A percentile compares a stretch with the other conserved stretches of the same genome.
phyloP scores from a whole-genome alignment of 495 filamentous ascomycete genomes.

The Hyaloscypha hepaticicola region DNA sequence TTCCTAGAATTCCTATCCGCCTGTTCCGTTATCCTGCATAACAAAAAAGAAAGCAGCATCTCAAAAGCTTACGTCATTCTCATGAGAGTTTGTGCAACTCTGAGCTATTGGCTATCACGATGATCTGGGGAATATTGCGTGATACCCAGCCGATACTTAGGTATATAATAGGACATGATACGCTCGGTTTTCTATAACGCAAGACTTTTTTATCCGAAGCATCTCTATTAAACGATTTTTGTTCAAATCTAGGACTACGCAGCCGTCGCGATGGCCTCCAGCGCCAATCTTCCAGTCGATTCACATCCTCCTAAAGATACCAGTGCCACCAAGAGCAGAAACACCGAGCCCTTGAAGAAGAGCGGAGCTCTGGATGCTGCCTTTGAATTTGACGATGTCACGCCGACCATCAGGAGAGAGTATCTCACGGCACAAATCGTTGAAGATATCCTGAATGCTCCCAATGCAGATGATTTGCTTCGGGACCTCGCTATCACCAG shows the following conservation, averaged over 20 bases:
- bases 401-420: conserved; percentile 66
- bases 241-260: background rate
- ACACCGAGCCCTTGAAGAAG: conserved; percentile 15
- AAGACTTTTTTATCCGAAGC: background rate
- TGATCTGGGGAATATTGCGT: conserved; percentile 11
- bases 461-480: conserved; percentile 64
- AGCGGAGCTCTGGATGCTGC: conserved; percentile 49
- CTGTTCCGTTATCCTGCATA: conserved; percentile 2
- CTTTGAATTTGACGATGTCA: conserved; percentile 60
- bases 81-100: background rate
- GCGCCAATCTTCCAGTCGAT: conserved; percentile 6
- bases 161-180: conserved; percentile 2
- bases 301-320: conserved; percentile 10
- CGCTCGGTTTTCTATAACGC: background rate
- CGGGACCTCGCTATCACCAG: conserved; percentile 64
- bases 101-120: conserved; percentile 5
- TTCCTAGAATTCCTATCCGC: conserved; percentile 1
- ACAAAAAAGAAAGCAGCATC: conserved; percentile 1
- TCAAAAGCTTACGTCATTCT: background rate
- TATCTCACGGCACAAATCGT: conserved; percentile 56
- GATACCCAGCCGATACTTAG: background rate
- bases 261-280: conserved; percentile 9
- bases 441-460: conserved; percentile 56
- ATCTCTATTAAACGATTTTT: background rate
- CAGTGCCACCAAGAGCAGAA: conserved; percentile 12